phyloP scores from a whole-genome alignment of 2,329 filamentous ascomycete species.

The Elsinoe perseae region DNA sequence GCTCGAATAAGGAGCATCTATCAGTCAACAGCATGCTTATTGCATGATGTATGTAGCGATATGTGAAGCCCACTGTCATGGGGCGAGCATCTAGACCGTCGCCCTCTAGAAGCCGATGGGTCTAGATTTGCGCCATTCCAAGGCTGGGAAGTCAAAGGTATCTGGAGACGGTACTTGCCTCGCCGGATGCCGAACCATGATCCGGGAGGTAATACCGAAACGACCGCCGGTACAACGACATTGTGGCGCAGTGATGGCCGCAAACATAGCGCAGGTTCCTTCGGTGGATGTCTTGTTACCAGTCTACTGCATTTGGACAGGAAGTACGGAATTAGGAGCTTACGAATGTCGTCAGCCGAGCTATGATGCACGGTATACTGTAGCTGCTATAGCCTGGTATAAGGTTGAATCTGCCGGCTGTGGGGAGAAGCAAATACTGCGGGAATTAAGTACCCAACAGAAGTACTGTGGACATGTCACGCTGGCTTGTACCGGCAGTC shows the following conservation, averaged over 20 bases:
- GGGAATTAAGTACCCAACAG: neutral
- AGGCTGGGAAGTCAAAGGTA: neutral
- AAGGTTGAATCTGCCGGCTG: no score
- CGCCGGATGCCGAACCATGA: neutral
- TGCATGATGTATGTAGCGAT: neutral
- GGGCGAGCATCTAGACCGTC: neutral
- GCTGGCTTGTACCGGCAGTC: neutral
- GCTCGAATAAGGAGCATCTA: neutral
- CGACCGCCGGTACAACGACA: neutral
- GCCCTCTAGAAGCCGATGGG: neutral
- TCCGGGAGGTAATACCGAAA: neutral
- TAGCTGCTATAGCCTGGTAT: no score
- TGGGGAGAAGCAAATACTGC: neutral
- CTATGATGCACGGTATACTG: no score
- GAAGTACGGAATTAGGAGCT: no score
- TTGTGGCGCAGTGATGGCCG: neutral
- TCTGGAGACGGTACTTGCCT: neutral
- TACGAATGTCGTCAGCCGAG: no score
- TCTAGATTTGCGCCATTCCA: neutral
- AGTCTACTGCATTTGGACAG: no score
- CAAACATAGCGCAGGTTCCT: no score
- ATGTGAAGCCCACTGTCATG: neutral
- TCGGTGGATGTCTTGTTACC: no score
- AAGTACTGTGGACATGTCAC: neutral
- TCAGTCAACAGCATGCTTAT: neutral